phyloP scores from a whole-genome alignment of 176 grass and related monocot species.

The Thinopyrum elongatum region DNA sequence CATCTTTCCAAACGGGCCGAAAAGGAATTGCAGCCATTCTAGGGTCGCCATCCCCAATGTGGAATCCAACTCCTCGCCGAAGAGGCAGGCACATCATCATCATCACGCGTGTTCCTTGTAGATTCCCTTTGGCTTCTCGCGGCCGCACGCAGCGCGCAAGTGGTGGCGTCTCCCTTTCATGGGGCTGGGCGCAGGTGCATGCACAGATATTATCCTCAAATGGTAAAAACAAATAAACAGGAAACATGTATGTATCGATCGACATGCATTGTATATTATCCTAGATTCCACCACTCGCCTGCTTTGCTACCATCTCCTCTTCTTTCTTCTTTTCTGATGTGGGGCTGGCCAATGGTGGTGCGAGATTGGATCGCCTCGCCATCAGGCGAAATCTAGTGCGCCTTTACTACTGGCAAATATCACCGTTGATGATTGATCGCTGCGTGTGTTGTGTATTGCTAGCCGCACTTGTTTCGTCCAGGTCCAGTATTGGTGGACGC shows the following conservation, averaged over 20 bases:
- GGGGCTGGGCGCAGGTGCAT: slow-evolving; percentile 12
- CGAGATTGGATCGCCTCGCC: slow-evolving; percentile 20
- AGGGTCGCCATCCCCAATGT: slow-evolving; percentile 28
- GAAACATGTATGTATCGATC: not conserved
- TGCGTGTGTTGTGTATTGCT: not conserved
- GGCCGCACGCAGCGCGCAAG: not conserved
- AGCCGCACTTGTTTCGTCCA: not conserved
- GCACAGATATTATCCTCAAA: slow-evolving; percentile 38
- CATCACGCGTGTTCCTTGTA: slow-evolving; percentile 6
- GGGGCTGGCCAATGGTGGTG: slow-evolving; percentile 32
- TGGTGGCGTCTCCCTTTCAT: slow-evolving; percentile 29
- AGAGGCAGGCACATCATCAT: not conserved
- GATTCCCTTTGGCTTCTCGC: slow-evolving; percentile 14
- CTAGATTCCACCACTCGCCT: slow-evolving; percentile 22
- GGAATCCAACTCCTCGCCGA: slow-evolving; percentile 24
- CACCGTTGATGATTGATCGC: slow-evolving; percentile 10
- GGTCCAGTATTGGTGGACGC: not conserved
- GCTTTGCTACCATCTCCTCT: not conserved
- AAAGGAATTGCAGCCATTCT: not conserved
- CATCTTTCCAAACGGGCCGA: not conserved
- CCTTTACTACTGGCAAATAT: slow-evolving; percentile 31
- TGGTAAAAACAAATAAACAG: slow-evolving; percentile 18
- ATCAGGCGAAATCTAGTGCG: not conserved
- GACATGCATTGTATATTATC: slow-evolving; percentile 22
- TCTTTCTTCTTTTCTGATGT: slow-evolving; percentile 26